These are phyloP conservation scores for Sisymbrium irio DNA, from an alignment of 345 rosid species.

Conservation along the genomic window DNA sequence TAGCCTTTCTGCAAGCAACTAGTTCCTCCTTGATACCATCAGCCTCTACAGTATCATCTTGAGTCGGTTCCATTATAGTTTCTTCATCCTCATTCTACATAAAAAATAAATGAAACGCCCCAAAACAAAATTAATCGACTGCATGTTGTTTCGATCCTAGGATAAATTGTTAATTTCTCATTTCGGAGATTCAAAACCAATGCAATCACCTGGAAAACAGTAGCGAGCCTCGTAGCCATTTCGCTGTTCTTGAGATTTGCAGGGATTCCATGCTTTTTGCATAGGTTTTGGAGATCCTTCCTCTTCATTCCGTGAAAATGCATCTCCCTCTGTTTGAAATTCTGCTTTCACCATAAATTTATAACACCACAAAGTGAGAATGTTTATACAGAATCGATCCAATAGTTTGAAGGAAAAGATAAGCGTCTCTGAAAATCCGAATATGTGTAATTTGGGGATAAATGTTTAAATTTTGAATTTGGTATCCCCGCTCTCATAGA, in stretches of 20 bases:
- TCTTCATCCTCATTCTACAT: constrained; percentile 34
- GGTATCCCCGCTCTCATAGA: neutral
- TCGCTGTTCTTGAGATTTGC: constrained; percentile 52
- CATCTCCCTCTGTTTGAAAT: constrained; percentile 21
- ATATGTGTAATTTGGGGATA: neutral
- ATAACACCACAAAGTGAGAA: neutral
- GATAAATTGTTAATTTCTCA: no score
- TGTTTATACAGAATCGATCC: neutral
- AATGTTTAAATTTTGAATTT: constrained; percentile 1
- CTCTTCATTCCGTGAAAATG: constrained; percentile 51
- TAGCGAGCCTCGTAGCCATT: constrained; percentile 49
- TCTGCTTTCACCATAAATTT: constrained; percentile 11
- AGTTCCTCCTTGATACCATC: no score
- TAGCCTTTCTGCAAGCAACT: neutral
- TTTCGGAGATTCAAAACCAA: neutral
- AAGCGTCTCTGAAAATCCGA: no score
- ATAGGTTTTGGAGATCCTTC: constrained; percentile 51
- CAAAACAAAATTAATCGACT: no score
- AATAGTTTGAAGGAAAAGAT: neutral
- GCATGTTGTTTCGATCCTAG: no score
- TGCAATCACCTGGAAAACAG: constrained; percentile 39
- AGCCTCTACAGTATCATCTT: no score
- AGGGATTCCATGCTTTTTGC: constrained; percentile 61
- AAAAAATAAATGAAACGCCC: no score
- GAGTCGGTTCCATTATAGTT: no score